A percentile compares a stretch with the other conserved stretches of the same genome.
These are phyloP conservation scores for Phytophthora boehmeriae DNA, from an alignment of 352 stramenopile species.

Conservation along the genomic window DNA sequence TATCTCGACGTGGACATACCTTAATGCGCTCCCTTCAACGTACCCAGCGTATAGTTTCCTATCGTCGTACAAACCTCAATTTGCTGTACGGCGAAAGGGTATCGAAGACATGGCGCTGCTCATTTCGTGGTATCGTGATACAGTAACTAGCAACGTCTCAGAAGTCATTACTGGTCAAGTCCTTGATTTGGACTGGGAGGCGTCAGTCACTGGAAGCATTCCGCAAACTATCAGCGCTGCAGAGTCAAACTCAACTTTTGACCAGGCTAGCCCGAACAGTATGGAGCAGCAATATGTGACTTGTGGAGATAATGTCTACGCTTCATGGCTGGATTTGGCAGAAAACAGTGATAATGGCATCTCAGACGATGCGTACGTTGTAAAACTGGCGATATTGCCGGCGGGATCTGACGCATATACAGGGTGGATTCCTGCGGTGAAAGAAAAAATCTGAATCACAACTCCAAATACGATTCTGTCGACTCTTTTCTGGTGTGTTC, in stretches of 20 bases:
- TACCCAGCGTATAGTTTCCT: conserved; percentile 41
- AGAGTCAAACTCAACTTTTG: conserved; percentile 10
- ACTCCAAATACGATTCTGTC: conserved; percentile 44
- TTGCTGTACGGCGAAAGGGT: conserved; percentile 50
- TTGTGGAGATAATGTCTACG: conserved; percentile 48
- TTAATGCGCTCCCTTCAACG: conserved; percentile 37
- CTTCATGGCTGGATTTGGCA: conserved; percentile 51
- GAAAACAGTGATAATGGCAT: not conserved
- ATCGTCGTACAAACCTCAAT: conserved; percentile 44
- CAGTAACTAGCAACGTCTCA: conserved; percentile 36
- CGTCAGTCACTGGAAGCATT: conserved; percentile 36
- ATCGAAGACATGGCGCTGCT: conserved; percentile 59
- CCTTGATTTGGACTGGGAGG: conserved; percentile 49
- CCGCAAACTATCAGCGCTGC: conserved; percentile 27
- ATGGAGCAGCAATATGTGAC: conserved; percentile 35
- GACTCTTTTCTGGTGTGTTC: conserved; percentile 53
- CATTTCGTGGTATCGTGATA: conserved; percentile 67
- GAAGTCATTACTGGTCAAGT: conserved; percentile 58
- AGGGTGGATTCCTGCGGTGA: conserved; percentile 28
- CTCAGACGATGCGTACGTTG: conserved; percentile 6
- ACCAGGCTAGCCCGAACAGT: conserved; percentile 27
- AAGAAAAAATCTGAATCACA: conserved; percentile 56
- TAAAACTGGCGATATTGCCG: conserved; percentile 33
- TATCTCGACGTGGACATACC: conserved; percentile 55
- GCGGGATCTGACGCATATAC: conserved; percentile 24